A percentile compares a stretch with the other conserved stretches of the same genome.
phyloP scores from a whole-genome alignment of 2,329 filamentous ascomycete genomes.

The Pseudogymnoascus sp. region DNA sequence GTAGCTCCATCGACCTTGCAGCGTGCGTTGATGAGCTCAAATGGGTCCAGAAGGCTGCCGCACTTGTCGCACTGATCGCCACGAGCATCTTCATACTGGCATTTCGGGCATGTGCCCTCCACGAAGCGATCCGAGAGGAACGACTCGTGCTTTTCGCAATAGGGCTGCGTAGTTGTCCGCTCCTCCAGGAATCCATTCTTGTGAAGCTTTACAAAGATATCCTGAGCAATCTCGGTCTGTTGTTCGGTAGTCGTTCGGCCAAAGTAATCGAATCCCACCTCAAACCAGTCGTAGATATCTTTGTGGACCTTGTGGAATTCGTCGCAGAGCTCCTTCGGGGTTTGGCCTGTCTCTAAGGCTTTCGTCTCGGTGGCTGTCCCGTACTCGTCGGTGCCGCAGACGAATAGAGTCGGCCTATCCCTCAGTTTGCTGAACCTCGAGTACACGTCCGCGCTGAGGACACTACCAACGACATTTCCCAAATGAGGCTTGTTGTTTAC shows the following conservation, averaged over 20 bases:
- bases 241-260: constrained; percentile 82
- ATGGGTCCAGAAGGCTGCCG: constrained; percentile 50
- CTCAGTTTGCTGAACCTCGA: constrained; percentile 73
- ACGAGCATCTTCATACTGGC: constrained; percentile 61
- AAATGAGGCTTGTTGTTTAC: constrained; percentile 74
- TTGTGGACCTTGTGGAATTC: constrained; percentile 90
- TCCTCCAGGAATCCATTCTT: constrained; percentile 85
- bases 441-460: constrained; percentile 84
- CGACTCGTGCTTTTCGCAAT: constrained; percentile 68
- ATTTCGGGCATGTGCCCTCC: constrained; percentile 70
- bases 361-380: constrained; percentile 95
- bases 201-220: constrained; percentile 80
- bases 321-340: constrained; percentile 75
- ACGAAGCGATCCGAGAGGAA: constrained; percentile 84
- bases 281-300: constrained; percentile 92
- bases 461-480: constrained; percentile 80
- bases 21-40: constrained; percentile 68
- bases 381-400: constrained; percentile 90
- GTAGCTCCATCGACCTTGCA: constrained; percentile 87
- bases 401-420: constrained; percentile 70
- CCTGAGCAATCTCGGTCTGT: constrained; percentile 88
- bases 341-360: constrained; percentile 78
- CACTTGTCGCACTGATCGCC: constrained; percentile 72
- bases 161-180: constrained; percentile 79
- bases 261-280: constrained; percentile 90